Evolutionary conservation across 257 asterid species (phyloP), one percentile per base, ranked within the genome.

Genomic region (Haberlea rhodopensis): DNA sequence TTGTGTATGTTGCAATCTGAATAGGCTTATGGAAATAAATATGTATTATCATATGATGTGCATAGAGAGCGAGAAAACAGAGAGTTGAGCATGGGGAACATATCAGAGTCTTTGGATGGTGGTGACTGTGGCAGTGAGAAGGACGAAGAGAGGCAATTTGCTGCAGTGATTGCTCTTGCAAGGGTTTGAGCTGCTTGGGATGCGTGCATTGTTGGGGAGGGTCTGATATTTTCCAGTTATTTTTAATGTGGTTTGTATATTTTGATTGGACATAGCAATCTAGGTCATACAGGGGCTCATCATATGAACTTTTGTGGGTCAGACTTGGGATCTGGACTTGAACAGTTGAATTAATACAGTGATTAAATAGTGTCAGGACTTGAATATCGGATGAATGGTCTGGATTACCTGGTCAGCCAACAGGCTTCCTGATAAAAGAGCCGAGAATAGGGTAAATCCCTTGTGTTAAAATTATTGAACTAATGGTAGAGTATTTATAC

Each of bases 351-450:
- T 6, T 13, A 29, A 37, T 37, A 11, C 18, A 37, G 48, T 37
- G 18, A 37, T 37, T 37, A 11, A 11, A 37, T 18, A 10, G 48
- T 5, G 48, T 0, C n/a, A 13, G 5, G 18, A 37, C 40, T 16
- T 57, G 43, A 57, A 27, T 27, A 9, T 57, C n/a, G n/a, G n/a
- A n/a, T 31, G 66, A 16, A 21, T 21, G 37, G 66, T 40, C 55
- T 9, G 26, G 31, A 53, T 19, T 9, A 20, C 21, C 65, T 49
- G 20, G 55, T 20, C 65, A 4, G 23, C 21, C 45, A 20, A 57
- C 45, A 15, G 45, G 62, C 25, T 37, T 37, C 48, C n/a, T n/a
- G n/a, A n/a, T n/a, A n/a, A n/a, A n/a, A n/a, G n/a, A n/a, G n/a
- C n/a, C n/a, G n/a, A n/a, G n/a, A n/a, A n/a, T n/a, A n/a, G n/a